A percentile compares a stretch with the other conserved stretches of the same genome.
Conservation (phyloP, 805 yeast genomes). For the Starmera dryadoides region DNA sequence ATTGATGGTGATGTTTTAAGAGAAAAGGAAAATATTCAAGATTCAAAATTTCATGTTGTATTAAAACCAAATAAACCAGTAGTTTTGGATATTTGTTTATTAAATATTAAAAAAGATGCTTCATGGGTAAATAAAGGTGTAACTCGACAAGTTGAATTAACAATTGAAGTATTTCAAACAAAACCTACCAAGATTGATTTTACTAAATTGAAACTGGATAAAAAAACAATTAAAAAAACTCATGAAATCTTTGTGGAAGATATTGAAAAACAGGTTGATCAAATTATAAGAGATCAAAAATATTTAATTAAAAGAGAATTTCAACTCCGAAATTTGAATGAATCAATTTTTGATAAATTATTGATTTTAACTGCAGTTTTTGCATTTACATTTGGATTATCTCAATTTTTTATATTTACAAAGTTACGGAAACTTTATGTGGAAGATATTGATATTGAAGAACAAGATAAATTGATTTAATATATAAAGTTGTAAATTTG, state of each 20-base stretch:
- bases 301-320: constrained; percentile 9
- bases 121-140: constrained; percentile 26
- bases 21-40: constrained; percentile 3
- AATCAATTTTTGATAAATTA: constrained; percentile 7
- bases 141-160: constrained; percentile 1
- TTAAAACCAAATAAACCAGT: constrained; percentile 4
- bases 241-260: neutral
- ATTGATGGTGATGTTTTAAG: constrained; percentile 5
- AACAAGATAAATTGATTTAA: too few species aligned
- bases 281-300: constrained; percentile 3
- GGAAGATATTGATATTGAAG: too few species aligned
- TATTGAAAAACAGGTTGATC: neutral
- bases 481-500: too few species aligned
- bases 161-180: neutral
- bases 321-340: constrained; percentile 14
- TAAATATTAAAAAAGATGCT: constrained; percentile 21
- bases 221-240: neutral
- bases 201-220: neutral
- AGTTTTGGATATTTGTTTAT: neutral
- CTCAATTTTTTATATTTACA: constrained; percentile 6
- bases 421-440: constrained; percentile 3
- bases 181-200: constrained; percentile 5
- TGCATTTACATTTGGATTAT: constrained; percentile 6
- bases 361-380: constrained; percentile 5
- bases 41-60: constrained; percentile 3